Base-by-base conservation (phyloP, 306 rosid genomes). In the Styphnolobium japonicum region DNA sequence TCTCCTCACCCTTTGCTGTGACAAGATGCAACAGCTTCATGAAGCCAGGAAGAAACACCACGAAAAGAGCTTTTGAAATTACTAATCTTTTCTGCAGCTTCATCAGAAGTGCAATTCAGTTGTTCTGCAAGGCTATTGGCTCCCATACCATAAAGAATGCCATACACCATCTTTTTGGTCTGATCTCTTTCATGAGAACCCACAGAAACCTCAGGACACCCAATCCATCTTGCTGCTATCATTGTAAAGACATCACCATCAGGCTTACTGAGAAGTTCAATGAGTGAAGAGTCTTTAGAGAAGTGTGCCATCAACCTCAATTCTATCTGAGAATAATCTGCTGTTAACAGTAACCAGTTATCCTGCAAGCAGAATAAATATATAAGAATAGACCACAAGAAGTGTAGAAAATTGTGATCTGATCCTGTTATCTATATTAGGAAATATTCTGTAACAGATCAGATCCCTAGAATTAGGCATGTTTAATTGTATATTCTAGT, bases 101-200 rank as follows among this genome's bases (percentile, higher is more conserved):
- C 97, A 53, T 81, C 97, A 10, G 83, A 73, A 72, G 90, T 73
- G 83, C 98, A 95, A 37, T 84, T 91, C 78, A 95, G 83, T 76
- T 92, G 97, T 72, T 91, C 94, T 23, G 98, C 93, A 71, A 95
- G 98, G 86, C 92, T 78, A 72, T 88, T 92, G 33, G 89, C 86
- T 80, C 98, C 98, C 98, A 95, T 95, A 80, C 97, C 98, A 82
- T 95, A 95, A 69, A 95, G 98, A 85, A 95, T 92, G 57, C 98
- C 98, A 60, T 95, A 95, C 11, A 95, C 93, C 92, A 95, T 84
- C 86, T 85, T 87, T 87, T 95, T 95, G 82, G 95, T 92, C 80
- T 91, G 97, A 43, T 95, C 97, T 85, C 98, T 89, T 81, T 87
- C 92, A 67, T 81, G 66, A 31, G 94, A 75, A 37, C 82, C 83